Evolutionary conservation across 495 filamentous ascomycete species (phyloP).

Genomic region (Staphylotrichum tortipilum): DNA sequence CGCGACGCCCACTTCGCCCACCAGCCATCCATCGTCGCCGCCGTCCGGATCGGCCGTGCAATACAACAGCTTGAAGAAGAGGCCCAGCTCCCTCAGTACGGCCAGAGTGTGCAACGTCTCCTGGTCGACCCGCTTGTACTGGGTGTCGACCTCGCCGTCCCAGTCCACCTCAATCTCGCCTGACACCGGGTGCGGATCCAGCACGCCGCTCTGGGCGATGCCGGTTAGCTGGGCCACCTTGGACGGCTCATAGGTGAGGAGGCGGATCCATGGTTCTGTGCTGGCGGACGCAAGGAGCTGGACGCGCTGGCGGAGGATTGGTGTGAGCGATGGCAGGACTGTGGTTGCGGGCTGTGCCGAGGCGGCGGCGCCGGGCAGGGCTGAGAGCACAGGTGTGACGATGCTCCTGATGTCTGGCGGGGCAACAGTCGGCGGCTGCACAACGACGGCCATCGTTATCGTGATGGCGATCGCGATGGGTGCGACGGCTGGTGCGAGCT

Average conservation of each 20-base stretch:
- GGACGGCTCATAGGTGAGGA: constrained; percentile 75
- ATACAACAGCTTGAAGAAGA: constrained; percentile 46
- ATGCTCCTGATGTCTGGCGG: constrained; percentile 57
- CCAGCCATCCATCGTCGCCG: constrained; percentile 68
- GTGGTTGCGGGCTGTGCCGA: constrained; percentile 69
- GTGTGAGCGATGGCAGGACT: constrained; percentile 74
- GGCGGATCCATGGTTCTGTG: constrained; percentile 72
- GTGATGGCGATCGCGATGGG: not conserved
- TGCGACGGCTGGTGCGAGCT: not conserved
- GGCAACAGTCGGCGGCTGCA: constrained; percentile 37
- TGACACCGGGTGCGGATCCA: constrained; percentile 86
- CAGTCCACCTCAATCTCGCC: constrained; percentile 77
- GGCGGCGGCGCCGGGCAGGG: constrained; percentile 74
- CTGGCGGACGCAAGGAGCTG: constrained; percentile 61
- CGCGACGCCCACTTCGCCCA: constrained; percentile 65
- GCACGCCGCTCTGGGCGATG: constrained; percentile 54
- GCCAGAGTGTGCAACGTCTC: constrained; percentile 76
- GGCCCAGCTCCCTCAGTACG: constrained; percentile 42
- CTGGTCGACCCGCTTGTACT: constrained; percentile 68
- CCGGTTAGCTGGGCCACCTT: constrained; percentile 59
- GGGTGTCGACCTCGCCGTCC: constrained; percentile 51
- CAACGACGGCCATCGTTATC: constrained; percentile 11
- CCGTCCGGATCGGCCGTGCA: constrained; percentile 54
- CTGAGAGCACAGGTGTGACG: constrained; percentile 70
- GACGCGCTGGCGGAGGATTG: constrained; percentile 83